Base-by-base conservation (phyloP, 2,329 filamentous ascomycete species). In the Acephala macrosclerotiorum region DNA sequence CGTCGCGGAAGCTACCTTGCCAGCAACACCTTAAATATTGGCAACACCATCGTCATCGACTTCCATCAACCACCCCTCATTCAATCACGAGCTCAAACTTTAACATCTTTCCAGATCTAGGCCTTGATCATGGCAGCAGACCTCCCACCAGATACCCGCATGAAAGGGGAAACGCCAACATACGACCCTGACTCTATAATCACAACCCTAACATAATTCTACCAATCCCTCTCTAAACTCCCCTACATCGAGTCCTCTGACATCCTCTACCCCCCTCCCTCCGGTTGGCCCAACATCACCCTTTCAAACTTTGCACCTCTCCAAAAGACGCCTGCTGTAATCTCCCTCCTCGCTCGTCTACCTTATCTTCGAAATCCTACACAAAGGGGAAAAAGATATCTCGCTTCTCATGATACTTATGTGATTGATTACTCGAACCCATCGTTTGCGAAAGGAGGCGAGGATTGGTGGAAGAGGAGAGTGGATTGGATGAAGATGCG, bases 271-370 rank as follows among this genome's bases (percentile, higher is more conserved):
- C 56, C 56, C 20, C 56, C 56, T 20, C 18, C 56, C 11, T 8
- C 2, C 11, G 56, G 56, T 3, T 58, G 56, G 56, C 56, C 56
- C 5, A 58, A 58, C 56, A 58, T 58, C 35, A 58, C 56, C 2
- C 2, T 40, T 40, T 9, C 36, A 20, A 58, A 58, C 33, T 58
- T 58, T 26, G 29, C 33, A 4, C 36, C 33, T 14, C 56, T 58
- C 2, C n/a, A 35, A 22, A 58, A 42, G 36, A 58, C 18, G 3
- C 16, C 29, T 40, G 56, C 9, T 12, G 56, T 58, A 7, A 58
- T 58, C 6, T 6, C 3, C 5, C 3, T 58, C 36, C 56, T 58
- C 29, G 40, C 40, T 25, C 56, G 35, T 4, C 35, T 58, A 11
- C 56, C 56, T 2, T 58, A 58, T 26, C 51, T 55, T 11, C 22